Conservation (phyloP, 1,284 basidiomycete species). For the Sanghuangporus weigelae region DNA sequence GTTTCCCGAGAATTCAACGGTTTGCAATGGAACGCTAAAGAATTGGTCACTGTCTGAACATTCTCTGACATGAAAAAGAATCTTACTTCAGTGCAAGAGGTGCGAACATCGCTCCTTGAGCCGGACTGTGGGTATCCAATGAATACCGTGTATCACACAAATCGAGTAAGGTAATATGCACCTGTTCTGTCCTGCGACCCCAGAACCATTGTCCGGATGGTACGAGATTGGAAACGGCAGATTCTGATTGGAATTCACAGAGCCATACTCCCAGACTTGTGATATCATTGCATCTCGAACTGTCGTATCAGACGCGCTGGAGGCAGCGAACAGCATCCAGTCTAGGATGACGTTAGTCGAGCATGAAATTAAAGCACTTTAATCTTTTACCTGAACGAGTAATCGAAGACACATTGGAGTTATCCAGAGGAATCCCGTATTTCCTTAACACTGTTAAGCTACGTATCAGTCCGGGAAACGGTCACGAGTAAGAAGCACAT, state of each 20-base stretch:
- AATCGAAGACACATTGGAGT: conserved; percentile 14
- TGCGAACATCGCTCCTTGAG: conserved; percentile 32
- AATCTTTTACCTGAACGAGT: conserved; percentile 21
- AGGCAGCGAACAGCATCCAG: conserved; percentile 36
- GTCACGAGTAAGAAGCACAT: neutral
- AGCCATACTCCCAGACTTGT: conserved; percentile 26
- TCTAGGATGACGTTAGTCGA: conserved; percentile 23
- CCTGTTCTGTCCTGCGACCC: neutral
- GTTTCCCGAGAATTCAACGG: too few relatives aligned
- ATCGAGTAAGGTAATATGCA: neutral
- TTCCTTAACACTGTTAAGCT: neutral
- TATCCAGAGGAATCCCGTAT: conserved; percentile 25
- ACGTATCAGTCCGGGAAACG: too few relatives aligned
- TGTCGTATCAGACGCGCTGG: conserved; percentile 24
- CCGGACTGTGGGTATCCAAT: conserved; percentile 24
- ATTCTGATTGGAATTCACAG: conserved; percentile 17
- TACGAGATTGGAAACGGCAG: conserved; percentile 28
- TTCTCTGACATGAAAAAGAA: too few relatives aligned
- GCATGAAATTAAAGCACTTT: conserved; percentile 24
- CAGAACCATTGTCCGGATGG: conserved; percentile 22
- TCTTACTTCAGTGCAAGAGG: conserved; percentile 28
- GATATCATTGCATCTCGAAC: conserved; percentile 30
- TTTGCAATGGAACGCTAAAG: too few relatives aligned
- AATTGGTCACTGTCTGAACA: too few relatives aligned
- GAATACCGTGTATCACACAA: conserved; percentile 8